Conservation (phyloP, 129 eudicot species). For the Escallonia rubra region DNA sequence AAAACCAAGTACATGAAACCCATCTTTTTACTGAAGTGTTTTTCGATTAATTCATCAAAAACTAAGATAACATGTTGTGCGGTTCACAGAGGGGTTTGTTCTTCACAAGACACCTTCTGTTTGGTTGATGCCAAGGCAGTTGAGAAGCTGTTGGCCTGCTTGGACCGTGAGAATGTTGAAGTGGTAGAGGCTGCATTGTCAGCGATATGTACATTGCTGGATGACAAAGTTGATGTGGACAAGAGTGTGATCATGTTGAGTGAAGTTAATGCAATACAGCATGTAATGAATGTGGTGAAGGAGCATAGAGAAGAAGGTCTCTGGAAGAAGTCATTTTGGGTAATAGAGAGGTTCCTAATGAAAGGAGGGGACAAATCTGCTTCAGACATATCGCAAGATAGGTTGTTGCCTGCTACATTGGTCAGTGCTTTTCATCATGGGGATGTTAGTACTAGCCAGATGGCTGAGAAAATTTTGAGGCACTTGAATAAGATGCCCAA, state of each 20-base stretch:
- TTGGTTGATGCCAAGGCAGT: constrained; percentile 57
- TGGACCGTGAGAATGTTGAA: constrained; percentile 49
- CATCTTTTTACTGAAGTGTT: constrained; percentile 22
- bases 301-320: constrained; percentile 48
- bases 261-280: constrained; percentile 32
- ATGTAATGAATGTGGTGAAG: constrained; percentile 49
- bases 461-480: constrained; percentile 71
- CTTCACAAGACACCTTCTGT: constrained; percentile 58
- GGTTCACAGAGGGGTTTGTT: constrained; percentile 62
- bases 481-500: constrained; percentile 41
- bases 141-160: constrained; percentile 44
- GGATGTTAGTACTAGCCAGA: constrained; percentile 48
- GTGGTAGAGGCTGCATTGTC: constrained; percentile 70
- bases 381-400: constrained; percentile 53
- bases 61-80: constrained; percentile 26
- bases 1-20: constrained; percentile 26
- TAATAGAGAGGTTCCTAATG: constrained; percentile 49
- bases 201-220: constrained; percentile 54
- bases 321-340: constrained; percentile 56
- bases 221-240: constrained; percentile 46
- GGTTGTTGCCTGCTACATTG: constrained; percentile 44
- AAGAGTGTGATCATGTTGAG: constrained; percentile 45
- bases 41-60: constrained; percentile 23
- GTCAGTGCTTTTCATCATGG: constrained; percentile 63
- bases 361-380: constrained; percentile 48